Evolutionary conservation across 257 asterid genomes (phyloP).

Genomic region (Plantago elongata): DNA sequence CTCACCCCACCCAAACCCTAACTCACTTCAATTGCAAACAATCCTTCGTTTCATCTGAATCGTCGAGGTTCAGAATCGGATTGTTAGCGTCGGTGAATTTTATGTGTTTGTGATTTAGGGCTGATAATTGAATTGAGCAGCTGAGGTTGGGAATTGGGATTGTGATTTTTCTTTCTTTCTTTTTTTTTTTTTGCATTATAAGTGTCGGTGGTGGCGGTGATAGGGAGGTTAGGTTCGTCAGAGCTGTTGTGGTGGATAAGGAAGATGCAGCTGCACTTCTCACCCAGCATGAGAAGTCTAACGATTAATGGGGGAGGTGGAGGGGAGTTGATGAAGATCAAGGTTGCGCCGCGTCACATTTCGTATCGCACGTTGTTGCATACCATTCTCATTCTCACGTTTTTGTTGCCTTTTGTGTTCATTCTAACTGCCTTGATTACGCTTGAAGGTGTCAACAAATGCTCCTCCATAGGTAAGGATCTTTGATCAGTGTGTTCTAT

Average conservation of each 20-base stretch:
- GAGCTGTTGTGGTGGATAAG: constrained; percentile 38
- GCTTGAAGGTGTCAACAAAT: constrained; percentile 99
- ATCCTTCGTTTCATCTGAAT: too few relatives aligned
- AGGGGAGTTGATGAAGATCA: constrained; percentile 93
- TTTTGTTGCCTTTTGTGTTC: constrained; percentile 94
- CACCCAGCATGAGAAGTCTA: constrained; percentile 99
- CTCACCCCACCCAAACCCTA: too few relatives aligned
- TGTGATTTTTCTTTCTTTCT: not conserved
- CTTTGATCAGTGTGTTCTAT: constrained; percentile 2
- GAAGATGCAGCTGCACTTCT: constrained; percentile 99
- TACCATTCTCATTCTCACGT: constrained; percentile 77
- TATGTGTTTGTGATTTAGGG: too few relatives aligned
- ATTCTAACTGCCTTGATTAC: constrained; percentile 94
- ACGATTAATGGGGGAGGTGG: constrained; percentile 65
- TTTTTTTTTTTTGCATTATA: too few relatives aligned
- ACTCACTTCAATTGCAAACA: too few relatives aligned
- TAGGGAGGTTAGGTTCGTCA: constrained; percentile 19
- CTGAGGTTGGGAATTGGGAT: too few relatives aligned
- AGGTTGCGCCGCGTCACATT: constrained; percentile 87
- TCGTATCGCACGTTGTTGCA: constrained; percentile 89
- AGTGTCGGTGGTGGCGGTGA: too few relatives aligned
- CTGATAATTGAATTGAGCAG: too few relatives aligned
- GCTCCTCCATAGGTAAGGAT: constrained; percentile 83
- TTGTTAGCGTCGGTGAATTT: too few relatives aligned
- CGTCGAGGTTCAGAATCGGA: too few relatives aligned